Evolutionary conservation across 768 basidiomycete species (phyloP).

Genomic region (Xerocomellus intermedius): DNA sequence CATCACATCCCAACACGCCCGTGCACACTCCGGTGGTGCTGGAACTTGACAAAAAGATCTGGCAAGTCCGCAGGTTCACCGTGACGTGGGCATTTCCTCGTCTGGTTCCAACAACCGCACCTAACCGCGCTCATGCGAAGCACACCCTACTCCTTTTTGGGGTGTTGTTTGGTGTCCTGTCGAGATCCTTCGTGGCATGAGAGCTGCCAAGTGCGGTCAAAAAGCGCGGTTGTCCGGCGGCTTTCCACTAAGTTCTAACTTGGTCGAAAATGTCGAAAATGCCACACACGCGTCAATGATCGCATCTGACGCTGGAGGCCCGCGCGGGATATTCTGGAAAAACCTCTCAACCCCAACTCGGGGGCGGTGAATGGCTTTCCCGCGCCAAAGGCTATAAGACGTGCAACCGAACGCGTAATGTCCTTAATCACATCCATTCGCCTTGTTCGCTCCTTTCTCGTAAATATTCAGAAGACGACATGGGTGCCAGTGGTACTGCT

Average conservation of each 20-base stretch:
- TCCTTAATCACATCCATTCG: constrained; percentile 19
- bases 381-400: constrained; percentile 11
- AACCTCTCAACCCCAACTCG: constrained; percentile 9
- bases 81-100: neutral
- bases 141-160: too few species aligned
- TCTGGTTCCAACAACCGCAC: neutral
- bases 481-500: constrained; percentile 55
- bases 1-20: neutral
- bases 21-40: neutral
- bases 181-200: too few species aligned
- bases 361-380: constrained; percentile 4
- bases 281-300: neutral
- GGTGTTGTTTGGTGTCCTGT: too few species aligned
- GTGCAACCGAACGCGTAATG: constrained; percentile 2
- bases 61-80: neutral
- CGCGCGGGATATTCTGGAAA: constrained; percentile 23
- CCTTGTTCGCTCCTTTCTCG: neutral
- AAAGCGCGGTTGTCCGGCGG: too few species aligned
- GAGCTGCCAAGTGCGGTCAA: too few species aligned
- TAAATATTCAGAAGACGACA: constrained; percentile 26
- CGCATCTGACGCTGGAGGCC: neutral
- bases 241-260: neutral
- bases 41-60: neutral
- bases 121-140: too few species aligned
- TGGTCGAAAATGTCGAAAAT: neutral